Evolutionary conservation across 305 asterid species (phyloP).

Genomic region (Fraxinus sp.): DNA sequence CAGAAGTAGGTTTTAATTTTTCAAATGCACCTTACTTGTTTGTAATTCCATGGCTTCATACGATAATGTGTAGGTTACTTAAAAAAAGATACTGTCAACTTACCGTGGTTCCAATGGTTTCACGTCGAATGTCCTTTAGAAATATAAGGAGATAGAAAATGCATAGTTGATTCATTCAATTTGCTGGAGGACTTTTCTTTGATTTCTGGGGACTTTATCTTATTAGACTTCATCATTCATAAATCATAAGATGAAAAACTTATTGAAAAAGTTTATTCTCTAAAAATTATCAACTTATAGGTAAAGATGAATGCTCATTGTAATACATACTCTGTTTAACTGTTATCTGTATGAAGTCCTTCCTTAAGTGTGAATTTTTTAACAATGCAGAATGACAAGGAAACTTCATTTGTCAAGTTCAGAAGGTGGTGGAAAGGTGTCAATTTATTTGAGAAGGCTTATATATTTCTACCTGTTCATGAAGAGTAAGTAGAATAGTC

Average conservation of each 20-base stretch:
- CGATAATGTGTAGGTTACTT: not conserved
- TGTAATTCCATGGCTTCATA: not conserved
- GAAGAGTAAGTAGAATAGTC: conserved; percentile 58
- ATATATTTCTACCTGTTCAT: conserved; percentile 81
- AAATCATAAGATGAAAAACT: not conserved
- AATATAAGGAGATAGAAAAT: not conserved
- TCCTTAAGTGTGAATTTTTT: conserved; percentile 16
- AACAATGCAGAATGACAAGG: conserved; percentile 53
- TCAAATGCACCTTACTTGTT: conserved; percentile 23
- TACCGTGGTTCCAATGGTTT: conserved; percentile 10
- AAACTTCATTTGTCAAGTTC: conserved; percentile 65
- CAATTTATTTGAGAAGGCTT: conserved; percentile 82
- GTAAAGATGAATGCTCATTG: conserved; percentile 7
- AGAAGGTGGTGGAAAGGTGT: conserved; percentile 99
- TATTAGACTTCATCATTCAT: not conserved
- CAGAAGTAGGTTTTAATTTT: not conserved
- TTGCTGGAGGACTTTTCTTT: not conserved
- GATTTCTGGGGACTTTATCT: not conserved
- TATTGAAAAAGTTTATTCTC: not conserved
- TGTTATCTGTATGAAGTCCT: conserved; percentile 12
- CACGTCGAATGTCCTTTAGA: not conserved
- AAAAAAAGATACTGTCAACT: not conserved
- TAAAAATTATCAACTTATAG: not conserved
- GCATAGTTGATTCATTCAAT: conserved; percentile 4
- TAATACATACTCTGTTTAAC: conserved; percentile 18